These are phyloP conservation scores for Afroboletus lepidellus DNA, from an alignment of 1,284 basidiomycete species.

Conservation along the genomic window DNA sequence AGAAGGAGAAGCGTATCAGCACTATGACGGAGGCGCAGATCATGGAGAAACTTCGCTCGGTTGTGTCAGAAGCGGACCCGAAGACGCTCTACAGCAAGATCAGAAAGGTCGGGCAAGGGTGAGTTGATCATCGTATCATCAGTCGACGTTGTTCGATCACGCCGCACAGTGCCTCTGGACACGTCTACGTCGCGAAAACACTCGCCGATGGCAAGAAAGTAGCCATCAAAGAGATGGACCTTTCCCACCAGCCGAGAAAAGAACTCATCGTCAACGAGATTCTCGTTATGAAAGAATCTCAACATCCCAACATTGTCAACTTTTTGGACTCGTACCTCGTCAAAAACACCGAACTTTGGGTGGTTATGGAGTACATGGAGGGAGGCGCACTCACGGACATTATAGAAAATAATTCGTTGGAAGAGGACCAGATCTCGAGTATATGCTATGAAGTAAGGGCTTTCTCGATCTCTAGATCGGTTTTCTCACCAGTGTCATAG, in stretches of 20 bases:
- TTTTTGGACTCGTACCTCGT: constrained; percentile 93
- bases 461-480: background rate
- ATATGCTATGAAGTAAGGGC: constrained; percentile 85
- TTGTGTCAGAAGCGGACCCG: constrained; percentile 87
- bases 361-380: constrained; percentile 99
- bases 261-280: constrained; percentile 99
- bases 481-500: constrained; percentile 41
- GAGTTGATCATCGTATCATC: constrained; percentile 13
- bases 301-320: constrained; percentile 99
- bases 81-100: constrained; percentile 93
- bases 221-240: constrained; percentile 99
- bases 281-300: constrained; percentile 97
- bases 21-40: constrained; percentile 98
- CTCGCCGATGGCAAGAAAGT: constrained; percentile 87
- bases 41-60: constrained; percentile 93
- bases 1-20: constrained; percentile 85
- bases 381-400: constrained; percentile 97
- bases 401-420: constrained; percentile 95
- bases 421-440: constrained; percentile 95
- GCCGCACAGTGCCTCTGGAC: constrained; percentile 87
- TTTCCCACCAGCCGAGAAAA: constrained; percentile 93
- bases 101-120: constrained; percentile 99
- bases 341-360: constrained; percentile 93
- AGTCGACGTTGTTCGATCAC: constrained; percentile 5
- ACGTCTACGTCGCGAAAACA: constrained; percentile 98